A percentile compares a stretch with the other conserved stretches of the same genome.
Evolutionary conservation across 495 filamentous ascomycete species (phyloP).

Genomic region (Penicillium roqueforti): DNA sequence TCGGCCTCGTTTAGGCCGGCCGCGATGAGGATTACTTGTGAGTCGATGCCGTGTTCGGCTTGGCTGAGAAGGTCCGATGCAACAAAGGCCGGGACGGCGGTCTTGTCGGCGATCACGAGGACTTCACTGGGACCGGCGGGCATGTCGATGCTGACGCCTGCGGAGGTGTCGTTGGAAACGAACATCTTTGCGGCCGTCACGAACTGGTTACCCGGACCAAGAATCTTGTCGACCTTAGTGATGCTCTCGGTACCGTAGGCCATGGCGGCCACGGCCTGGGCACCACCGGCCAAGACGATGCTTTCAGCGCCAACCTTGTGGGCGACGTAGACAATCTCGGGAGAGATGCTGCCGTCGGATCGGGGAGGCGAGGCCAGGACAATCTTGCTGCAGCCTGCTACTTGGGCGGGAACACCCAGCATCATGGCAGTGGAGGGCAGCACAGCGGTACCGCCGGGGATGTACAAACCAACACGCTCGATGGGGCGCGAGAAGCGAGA

Average conservation of each 20-base stretch:
- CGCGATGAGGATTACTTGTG: slow-evolving; percentile 89
- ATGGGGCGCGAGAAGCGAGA: slow-evolving; percentile 90
- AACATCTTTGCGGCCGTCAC: slow-evolving; percentile 98
- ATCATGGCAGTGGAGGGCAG: slow-evolving; percentile 94
- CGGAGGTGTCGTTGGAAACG: slow-evolving; percentile 92
- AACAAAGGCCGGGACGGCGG: slow-evolving; percentile 89
- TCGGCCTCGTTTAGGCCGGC: slow-evolving; percentile 69
- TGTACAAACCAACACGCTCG: slow-evolving; percentile 89
- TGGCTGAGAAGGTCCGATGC: slow-evolving; percentile 91
- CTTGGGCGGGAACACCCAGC: slow-evolving; percentile 95
- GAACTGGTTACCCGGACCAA: slow-evolving; percentile 97
- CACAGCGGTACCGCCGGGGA: slow-evolving; percentile 93
- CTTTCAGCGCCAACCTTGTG: slow-evolving; percentile 94
- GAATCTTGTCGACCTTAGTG: slow-evolving; percentile 96
- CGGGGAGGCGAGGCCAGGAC: slow-evolving; percentile 89
- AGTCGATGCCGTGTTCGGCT: slow-evolving; percentile 94
- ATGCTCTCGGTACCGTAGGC: slow-evolving; percentile 68
- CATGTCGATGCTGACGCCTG: slow-evolving; percentile 96
- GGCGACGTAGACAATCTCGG: slow-evolving; percentile 96
- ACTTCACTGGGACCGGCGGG: slow-evolving; percentile 96
- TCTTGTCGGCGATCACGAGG: slow-evolving; percentile 87
- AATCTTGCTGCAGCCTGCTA: slow-evolving; percentile 95
- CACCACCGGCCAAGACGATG: slow-evolving; percentile 92
- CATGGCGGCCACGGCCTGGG: slow-evolving; percentile 84
- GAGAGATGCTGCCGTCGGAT: slow-evolving; percentile 82